Conservation (phyloP, 2,329 filamentous ascomycete species). For the Cercospora sp. region DNA sequence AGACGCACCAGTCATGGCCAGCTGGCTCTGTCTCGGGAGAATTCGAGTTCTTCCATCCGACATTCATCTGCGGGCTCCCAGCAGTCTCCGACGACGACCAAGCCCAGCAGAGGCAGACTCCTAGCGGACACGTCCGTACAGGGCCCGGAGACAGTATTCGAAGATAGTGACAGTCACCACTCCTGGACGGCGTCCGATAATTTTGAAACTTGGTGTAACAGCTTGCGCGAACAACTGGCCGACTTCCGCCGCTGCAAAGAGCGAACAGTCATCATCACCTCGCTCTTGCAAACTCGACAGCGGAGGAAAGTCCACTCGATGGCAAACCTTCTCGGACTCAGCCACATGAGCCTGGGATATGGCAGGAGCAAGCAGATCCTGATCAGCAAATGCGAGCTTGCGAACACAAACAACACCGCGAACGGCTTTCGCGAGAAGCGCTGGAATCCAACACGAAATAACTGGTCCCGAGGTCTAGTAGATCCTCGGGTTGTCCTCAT, state of each 20-base stretch:
- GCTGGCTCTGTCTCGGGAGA: not conserved
- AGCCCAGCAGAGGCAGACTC: constrained; percentile 11
- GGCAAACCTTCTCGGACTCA: constrained; percentile 24
- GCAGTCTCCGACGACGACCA: not conserved
- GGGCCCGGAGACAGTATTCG: constrained; percentile 19
- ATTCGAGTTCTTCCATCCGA: not conserved
- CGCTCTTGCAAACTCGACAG: constrained; percentile 19
- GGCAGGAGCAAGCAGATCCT: constrained; percentile 21
- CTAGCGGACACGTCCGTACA: constrained; percentile 14
- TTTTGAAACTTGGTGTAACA: constrained; percentile 17
- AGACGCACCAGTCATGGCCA: constrained; percentile 3
- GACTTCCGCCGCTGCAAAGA: constrained; percentile 19
- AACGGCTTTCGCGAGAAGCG: constrained; percentile 9
- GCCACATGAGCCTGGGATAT: constrained; percentile 23
- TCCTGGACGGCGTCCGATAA: constrained; percentile 26
- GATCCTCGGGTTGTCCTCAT: constrained; percentile 20
- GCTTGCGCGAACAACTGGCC: constrained; percentile 16
- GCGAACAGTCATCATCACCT: constrained; percentile 19
- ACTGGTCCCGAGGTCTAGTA: constrained; percentile 17
- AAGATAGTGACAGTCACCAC: constrained; percentile 25
- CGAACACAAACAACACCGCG: not conserved
- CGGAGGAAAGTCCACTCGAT: constrained; percentile 23
- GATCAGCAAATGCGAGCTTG: constrained; percentile 23
- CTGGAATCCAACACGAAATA: constrained; percentile 21
- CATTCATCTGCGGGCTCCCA: not conserved